Conservation (phyloP, 805 yeast species). For the Nakazawaea pomicola region DNA sequence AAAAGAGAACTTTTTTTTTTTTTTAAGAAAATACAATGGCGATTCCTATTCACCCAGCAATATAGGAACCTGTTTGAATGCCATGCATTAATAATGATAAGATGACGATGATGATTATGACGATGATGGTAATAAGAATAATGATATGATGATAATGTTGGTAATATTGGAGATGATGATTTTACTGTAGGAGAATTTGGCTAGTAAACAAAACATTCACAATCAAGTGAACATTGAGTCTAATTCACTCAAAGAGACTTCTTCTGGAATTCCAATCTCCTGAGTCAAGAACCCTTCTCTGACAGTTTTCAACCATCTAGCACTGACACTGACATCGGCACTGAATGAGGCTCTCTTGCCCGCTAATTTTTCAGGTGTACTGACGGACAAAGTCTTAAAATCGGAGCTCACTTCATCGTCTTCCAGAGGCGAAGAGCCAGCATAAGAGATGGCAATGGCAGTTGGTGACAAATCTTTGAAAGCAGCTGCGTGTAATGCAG, state of each 20-base stretch:
- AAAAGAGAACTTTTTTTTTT: not conserved
- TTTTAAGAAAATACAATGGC: no score
- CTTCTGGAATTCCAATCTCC: conserved; percentile 78
- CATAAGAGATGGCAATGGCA: conserved; percentile 15
- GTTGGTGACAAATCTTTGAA: conserved; percentile 38
- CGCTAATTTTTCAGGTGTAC: no score
- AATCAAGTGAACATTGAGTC: conserved; percentile 39
- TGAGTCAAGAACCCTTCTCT: conserved; percentile 73
- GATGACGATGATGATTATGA: not conserved
- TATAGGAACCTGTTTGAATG: not conserved
- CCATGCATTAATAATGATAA: no score
- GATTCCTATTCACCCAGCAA: conserved; percentile 2
- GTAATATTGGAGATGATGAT: no score
- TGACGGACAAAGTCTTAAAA: conserved; percentile 25
- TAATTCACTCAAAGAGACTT: conserved; percentile 64
- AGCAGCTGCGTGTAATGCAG: conserved; percentile 68
- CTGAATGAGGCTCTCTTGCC: conserved; percentile 9
- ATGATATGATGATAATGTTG: not conserved
- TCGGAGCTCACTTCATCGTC: conserved; percentile 21
- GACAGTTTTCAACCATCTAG: conserved; percentile 68
- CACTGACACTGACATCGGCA: conserved; percentile 30
- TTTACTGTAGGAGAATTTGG: no score
- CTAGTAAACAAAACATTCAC: not conserved
- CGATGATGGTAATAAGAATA: not conserved
- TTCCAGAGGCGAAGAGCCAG: not conserved